phyloP scores from a whole-genome alignment of 768 basidiomycete species.

The Omphalotus guepiniiformis region DNA sequence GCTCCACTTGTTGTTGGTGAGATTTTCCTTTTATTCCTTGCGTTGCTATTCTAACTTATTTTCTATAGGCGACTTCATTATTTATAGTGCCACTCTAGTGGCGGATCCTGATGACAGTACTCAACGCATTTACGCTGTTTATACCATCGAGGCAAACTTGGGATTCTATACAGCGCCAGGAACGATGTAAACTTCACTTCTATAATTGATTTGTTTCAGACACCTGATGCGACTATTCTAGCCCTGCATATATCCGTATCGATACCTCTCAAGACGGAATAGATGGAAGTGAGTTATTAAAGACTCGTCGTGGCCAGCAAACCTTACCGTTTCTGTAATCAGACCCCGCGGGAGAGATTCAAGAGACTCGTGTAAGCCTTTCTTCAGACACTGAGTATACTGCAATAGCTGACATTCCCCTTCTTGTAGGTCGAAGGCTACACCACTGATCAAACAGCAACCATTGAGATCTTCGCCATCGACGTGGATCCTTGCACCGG shows the following conservation, averaged over 20 bases:
- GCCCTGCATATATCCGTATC: conserved; percentile 14
- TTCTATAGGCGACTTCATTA: conserved; percentile 19
- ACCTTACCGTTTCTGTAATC: background rate
- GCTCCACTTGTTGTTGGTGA: conserved; percentile 9
- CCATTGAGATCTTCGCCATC: conserved; percentile 16
- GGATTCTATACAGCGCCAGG: conserved; percentile 17
- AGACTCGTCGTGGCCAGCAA: background rate
- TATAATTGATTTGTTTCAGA: too few relatives aligned
- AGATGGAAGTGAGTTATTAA: conserved; percentile 7
- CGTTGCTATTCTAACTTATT: too few relatives aligned
- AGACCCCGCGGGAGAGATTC: conserved; percentile 16
- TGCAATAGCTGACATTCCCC: background rate
- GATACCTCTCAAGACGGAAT: conserved; percentile 13
- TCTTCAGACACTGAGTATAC: too few relatives aligned
- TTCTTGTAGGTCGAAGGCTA: conserved; percentile 14
- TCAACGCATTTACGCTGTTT: conserved; percentile 11
- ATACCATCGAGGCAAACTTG: conserved; percentile 16
- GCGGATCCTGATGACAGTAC: conserved; percentile 6
- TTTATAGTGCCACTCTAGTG: conserved; percentile 15
- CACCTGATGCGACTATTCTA: background rate
- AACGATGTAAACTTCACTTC: conserved; percentile 13
- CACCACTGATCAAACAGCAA: conserved; percentile 10
- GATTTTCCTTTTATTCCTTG: too few relatives aligned
- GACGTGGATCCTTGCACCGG: conserved; percentile 20
- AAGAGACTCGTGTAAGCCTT: conserved; percentile 13